phyloP scores from a whole-genome alignment of 176 grass and related monocot species.

The Aegilops umbellulata region DNA sequence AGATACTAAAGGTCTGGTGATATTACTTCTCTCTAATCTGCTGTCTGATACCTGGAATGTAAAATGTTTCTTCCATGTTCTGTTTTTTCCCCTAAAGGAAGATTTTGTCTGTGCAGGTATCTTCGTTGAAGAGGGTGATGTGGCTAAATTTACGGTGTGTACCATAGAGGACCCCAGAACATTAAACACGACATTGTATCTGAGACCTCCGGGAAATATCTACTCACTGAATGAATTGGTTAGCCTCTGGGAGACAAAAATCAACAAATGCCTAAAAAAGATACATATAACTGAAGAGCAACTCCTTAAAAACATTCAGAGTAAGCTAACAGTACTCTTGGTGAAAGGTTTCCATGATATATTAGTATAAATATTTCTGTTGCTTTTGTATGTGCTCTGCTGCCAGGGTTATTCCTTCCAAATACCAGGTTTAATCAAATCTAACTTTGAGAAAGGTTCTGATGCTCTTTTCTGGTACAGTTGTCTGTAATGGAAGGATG shows the following conservation, averaged over 20 bases:
- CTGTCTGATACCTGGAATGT: slow-evolving; percentile 1
- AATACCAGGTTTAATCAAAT: not conserved
- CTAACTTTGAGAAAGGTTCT: slow-evolving; percentile 1
- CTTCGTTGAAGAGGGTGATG: slow-evolving; percentile 74
- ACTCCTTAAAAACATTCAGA: slow-evolving; percentile 61
- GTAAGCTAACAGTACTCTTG: slow-evolving; percentile 42
- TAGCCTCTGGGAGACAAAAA: slow-evolving; percentile 75
- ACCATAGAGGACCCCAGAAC: slow-evolving; percentile 75
- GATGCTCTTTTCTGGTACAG: slow-evolving; percentile 1
- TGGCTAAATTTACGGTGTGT: slow-evolving; percentile 73
- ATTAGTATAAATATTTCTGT: not conserved
- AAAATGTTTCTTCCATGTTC: not conserved
- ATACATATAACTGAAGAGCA: slow-evolving; percentile 63
- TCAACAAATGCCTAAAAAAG: slow-evolving; percentile 50
- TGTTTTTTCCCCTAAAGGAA: slow-evolving; percentile 13
- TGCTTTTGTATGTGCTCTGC: slow-evolving; percentile 15
- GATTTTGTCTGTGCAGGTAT: slow-evolving; percentile 52
- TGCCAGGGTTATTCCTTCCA: not conserved
- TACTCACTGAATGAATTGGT: slow-evolving; percentile 76
- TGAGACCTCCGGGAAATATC: slow-evolving; percentile 69
- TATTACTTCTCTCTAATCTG: not conserved
- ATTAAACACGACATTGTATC: slow-evolving; percentile 75
- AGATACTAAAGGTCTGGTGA: slow-evolving; percentile 64
- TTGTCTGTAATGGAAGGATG: not conserved
- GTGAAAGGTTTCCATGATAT: not conserved